Evolutionary conservation across 805 yeast genomes (phyloP).

Genomic region (Candida ovalis): DNA sequence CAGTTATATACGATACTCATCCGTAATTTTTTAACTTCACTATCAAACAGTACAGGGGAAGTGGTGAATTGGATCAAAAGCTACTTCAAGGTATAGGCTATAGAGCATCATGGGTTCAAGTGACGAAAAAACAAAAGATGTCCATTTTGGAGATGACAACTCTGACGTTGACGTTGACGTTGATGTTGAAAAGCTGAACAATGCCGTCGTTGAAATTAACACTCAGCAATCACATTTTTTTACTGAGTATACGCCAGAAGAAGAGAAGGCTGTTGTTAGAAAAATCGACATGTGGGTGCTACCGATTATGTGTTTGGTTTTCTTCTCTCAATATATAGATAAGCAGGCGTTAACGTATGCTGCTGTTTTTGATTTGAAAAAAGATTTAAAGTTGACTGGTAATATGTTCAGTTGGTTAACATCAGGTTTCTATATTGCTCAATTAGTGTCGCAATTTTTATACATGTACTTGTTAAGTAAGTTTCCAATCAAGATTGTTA

Average conservation of each 20-base stretch:
- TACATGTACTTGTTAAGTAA: slow-evolving; percentile 34
- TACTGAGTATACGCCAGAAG: background rate
- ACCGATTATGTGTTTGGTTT: slow-evolving; percentile 45
- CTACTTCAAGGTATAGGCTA: no score
- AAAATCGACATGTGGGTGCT: slow-evolving; percentile 48
- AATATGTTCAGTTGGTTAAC: slow-evolving; percentile 47
- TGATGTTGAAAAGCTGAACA: no score
- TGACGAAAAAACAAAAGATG: no score
- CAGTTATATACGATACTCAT: no score
- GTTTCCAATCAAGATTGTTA: slow-evolving; percentile 34
- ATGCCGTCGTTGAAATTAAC: no score
- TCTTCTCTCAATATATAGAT: slow-evolving; percentile 32
- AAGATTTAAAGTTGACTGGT: slow-evolving; percentile 36
- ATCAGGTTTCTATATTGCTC: slow-evolving; percentile 40
- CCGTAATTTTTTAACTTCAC: no score
- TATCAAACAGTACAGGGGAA: no score
- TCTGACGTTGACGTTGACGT: no score
- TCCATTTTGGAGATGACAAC: no score
- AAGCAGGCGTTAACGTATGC: slow-evolving; percentile 39
- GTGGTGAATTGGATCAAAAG: no score
- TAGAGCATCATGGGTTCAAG: no score
- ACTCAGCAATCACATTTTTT: no score
- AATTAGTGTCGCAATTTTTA: slow-evolving; percentile 54
- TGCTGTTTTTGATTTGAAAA: slow-evolving; percentile 37
- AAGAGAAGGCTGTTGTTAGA: slow-evolving; percentile 19